Evolutionary conservation across 2,329 filamentous ascomycete species (phyloP), one percentile per base, ranked within the genome.

Genomic region (Elsinoe necatrix): DNA sequence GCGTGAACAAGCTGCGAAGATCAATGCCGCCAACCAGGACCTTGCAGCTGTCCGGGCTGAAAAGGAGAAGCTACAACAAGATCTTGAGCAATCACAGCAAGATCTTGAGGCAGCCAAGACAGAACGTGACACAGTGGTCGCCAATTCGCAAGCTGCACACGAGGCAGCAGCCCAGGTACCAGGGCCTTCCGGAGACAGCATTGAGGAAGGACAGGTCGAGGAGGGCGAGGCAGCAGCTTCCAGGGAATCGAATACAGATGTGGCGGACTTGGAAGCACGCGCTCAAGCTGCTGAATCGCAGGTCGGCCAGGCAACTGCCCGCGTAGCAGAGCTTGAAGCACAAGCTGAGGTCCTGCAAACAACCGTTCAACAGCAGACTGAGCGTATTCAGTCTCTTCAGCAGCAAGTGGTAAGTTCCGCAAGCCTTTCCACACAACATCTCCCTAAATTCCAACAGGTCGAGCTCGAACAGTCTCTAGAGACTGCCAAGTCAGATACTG

Each of bases 41-140:
- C 66, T 78, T 6, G 73, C 78, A 56, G 64, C 69, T 4, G 70
- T 72, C 14, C 63, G 74, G 5, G 75, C 82, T 8, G 84, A 93
- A 67, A 90, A 88, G 69, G 77, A 83, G 16, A 75, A 76, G 1
- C 75, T 88, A n/a, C 81, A 89, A 61, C 73, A 81, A 57, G 82
- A 86, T 60, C 75, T 87, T 1, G 73, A 77, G 45, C 39, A 59
- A 20, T 21, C 37, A n/a, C 57, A 57, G 18, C 39, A 48, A 37
- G 62, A 65, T 25, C 59, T 67, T 6, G 50, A 62, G 23, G 61
- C 65, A 55, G 61, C 79, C 0, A 79, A 82, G 56, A 73, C 78
- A 4, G 83, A 89, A 63, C 77, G 86, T 43, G 86, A 89, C 56
- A 75, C 81, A 59, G 80, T 82, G 8, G 68, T 80, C 31, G 73